Evolutionary conservation across 2,329 filamentous ascomycete genomes (phyloP).

Genomic region (Colletotrichum salicis): DNA sequence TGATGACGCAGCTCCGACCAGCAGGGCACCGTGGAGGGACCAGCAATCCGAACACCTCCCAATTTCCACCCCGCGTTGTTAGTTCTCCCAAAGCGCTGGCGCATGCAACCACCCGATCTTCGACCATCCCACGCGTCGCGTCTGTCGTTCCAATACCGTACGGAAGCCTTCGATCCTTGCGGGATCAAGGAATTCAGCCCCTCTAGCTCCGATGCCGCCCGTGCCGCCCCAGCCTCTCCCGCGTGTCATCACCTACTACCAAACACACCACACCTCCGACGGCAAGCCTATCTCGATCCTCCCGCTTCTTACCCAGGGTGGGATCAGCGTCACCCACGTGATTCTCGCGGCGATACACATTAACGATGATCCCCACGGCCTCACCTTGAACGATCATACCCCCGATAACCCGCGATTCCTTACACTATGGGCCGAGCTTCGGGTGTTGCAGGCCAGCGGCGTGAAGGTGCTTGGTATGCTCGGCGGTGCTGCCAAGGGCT

Average conservation of each 20-base stretch:
- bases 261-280: conserved; percentile 61
- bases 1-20: background rate
- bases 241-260: conserved; percentile 64
- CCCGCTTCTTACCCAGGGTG: conserved; percentile 59
- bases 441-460: conserved; percentile 75
- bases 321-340: conserved; percentile 76
- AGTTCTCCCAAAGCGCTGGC: background rate
- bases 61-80: background rate
- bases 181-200: background rate
- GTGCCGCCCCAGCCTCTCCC: conserved; percentile 46
- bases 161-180: background rate
- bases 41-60: background rate
- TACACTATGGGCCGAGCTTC: conserved; percentile 82
- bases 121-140: conserved; percentile 4
- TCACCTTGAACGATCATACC: conserved; percentile 83
- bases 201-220: conserved; percentile 26
- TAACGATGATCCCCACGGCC: conserved; percentile 71
- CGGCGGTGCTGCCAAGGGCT: conserved; percentile 83
- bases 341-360: conserved; percentile 90
- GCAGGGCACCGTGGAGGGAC: background rate
- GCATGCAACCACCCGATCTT: conserved; percentile 1
- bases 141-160: background rate
- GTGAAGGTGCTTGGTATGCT: conserved; percentile 88
- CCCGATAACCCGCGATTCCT: conserved; percentile 75
- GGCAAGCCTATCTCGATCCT: conserved; percentile 63